Evolutionary conservation across 2,329 filamentous ascomycete genomes (phyloP).

Genomic region (Cytospora paraplurivora): DNA sequence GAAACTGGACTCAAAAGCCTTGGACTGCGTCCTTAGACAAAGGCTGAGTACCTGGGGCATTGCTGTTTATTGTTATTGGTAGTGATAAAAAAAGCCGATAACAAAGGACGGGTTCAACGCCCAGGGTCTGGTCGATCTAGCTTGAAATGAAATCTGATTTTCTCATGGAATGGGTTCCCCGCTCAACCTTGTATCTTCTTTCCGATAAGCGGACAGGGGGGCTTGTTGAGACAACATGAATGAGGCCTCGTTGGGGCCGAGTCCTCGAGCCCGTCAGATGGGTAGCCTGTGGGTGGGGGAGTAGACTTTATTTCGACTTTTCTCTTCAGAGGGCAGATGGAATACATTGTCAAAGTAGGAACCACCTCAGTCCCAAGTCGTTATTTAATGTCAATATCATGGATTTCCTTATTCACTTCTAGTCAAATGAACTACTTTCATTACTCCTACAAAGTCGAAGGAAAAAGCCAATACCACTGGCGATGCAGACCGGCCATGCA

Average conservation of each 20-base stretch:
- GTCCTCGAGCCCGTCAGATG: no score
- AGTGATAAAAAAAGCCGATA: not conserved
- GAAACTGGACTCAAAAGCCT: no score
- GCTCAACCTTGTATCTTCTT: not conserved
- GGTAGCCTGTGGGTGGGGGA: no score
- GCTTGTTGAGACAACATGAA: no score
- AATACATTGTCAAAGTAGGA: not conserved
- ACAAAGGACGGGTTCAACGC: not conserved
- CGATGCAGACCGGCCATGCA: not conserved
- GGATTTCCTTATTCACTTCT: not conserved
- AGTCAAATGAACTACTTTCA: not conserved
- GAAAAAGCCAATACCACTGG: not conserved
- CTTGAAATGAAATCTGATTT: not conserved
- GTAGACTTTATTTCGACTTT: no score
- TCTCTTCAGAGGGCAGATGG: not conserved
- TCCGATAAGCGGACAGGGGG: no score
- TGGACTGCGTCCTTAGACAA: not conserved
- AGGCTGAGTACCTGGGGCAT: not conserved
- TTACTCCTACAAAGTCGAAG: not conserved
- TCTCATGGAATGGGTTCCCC: not conserved
- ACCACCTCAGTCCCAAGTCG: not conserved
- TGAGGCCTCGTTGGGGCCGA: no score
- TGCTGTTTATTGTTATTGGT: not conserved
- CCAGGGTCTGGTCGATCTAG: not conserved
- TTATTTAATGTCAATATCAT: not conserved